Base-by-base conservation (phyloP, 805 yeast species). In the Candida piceae region DNA sequence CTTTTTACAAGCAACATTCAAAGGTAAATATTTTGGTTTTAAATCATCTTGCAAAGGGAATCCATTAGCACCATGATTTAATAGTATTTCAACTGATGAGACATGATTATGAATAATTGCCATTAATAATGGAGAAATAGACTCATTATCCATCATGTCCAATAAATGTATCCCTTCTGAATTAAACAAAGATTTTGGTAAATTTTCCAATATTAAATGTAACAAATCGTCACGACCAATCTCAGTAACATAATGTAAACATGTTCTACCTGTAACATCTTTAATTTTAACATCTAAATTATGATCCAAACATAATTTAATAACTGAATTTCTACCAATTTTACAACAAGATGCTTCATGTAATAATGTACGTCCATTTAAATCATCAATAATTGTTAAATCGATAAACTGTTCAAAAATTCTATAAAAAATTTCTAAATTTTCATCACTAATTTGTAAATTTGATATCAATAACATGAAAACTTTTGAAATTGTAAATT, bases 241-340 rank as follows among this genome's bases (percentile, higher is more conserved):
- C 41, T 76, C 80, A 3, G 94, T 73, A 5, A 95, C 94, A 55
- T 88, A 87, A 59, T 90, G 97, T 13, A 93, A 63, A 16, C 97
- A 89, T 1, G 82, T 78, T 45, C 90, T 72, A 4, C 94, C 95
- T 46, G 78, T 76, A 32, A 74, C 67, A 57, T 84, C 94, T 50
- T 70, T 74, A 12, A 62, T 55, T 5, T 57, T 47, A 6, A 59
- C 50, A 39, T 57, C 55, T 11, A 52, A 40, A 27, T 44, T 46
- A 18, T 49, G 34, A 8, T 45, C 34, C 9, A 62, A 41, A 26
- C 58, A 56, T 31, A 59, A 42, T 27, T 49, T 37, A 8, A 62
- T 46, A 7, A 57, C 45, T 24, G 48, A 45, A 27, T 40, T 42
- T 40, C 63, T 50, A 6, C 51, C 55, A 16, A 40, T 29, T 35